Evolutionary conservation across 139 green algal genomes (phyloP).

Genomic region (Zygnema circumcarinatum): DNA sequence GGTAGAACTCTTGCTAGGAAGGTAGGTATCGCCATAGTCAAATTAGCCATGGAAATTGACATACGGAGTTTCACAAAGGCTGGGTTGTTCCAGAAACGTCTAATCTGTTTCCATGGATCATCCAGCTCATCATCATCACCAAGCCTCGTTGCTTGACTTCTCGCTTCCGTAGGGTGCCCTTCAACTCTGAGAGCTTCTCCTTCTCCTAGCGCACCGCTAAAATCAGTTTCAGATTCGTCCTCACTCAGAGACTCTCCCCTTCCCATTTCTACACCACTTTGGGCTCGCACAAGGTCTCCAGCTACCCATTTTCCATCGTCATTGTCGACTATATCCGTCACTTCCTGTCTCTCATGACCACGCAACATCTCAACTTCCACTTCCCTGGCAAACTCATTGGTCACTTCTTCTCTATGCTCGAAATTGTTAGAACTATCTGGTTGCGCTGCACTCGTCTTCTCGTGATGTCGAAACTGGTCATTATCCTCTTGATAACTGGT

Average conservation of each 20-base stretch:
- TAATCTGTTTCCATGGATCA: slow-evolving; percentile 69
- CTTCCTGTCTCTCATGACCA: too few relatives aligned
- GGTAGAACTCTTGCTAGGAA: slow-evolving; percentile 43
- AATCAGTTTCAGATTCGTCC: neutral
- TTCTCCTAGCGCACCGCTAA: neutral
- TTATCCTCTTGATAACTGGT: neutral
- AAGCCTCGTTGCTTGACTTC: neutral
- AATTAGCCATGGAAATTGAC: slow-evolving; percentile 75
- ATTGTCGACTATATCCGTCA: too few relatives aligned
- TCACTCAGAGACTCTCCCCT: neutral
- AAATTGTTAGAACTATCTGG: neutral
- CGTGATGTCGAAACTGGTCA: neutral
- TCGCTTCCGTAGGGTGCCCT: neutral
- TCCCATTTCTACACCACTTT: neutral
- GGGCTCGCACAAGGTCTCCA: neutral
- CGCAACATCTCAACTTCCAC: neutral
- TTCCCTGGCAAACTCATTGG: neutral
- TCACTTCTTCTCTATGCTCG: neutral
- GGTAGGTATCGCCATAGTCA: slow-evolving; percentile 52
- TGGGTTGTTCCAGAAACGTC: slow-evolving; percentile 75
- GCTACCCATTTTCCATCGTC: neutral
- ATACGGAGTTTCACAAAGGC: slow-evolving; percentile 71
- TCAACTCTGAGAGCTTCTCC: neutral
- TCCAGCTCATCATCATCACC: slow-evolving; percentile 46
- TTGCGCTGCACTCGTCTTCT: neutral